Base-by-base conservation (phyloP, 306 rosid species). In the Lathyrus aphaca region DNA sequence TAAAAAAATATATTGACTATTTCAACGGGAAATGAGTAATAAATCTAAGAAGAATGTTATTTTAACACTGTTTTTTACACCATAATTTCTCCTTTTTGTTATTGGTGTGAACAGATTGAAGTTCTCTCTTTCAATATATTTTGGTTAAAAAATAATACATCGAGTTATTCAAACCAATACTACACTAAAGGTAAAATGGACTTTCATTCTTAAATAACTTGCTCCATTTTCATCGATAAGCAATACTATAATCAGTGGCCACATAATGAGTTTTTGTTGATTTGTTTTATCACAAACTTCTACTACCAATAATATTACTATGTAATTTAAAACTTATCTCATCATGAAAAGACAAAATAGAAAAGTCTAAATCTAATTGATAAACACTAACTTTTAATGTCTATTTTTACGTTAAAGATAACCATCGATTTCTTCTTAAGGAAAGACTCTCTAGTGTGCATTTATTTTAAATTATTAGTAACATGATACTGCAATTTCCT, bases 361-460 rank as follows among this genome's bases (percentile, higher is more conserved):
- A n/a, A n/a, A 79, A 15, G 75, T 29, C 66, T 60, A 42, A 5
- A 45, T 61, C 25, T 19, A 73, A 30, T 73, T 42, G 30, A 67
- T 73, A 65, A 72, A 32, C 21, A 17, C 9, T 67, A 62, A 73
- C 16, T 0, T 72, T 40, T 29, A 29, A 3, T 35, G 9, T 39
- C 30, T 8, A 10, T 15, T 10, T n/a, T 16, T 19, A 69, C 4
- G 13, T 30, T 49, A 25, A 27, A 60, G 45, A 73, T 40, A 9
- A 73, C 5, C 69, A 12, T 39, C 13, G 38, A 63, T 11, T 62
- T 39, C 14, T 25, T 14, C 29, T 14, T 9, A 13, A 37, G 18
- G 49, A 18, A 5, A 61, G 35, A 42, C 32, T 46, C 6, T 12
- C 30, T 29, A 6, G 37, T 9, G 50, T 4, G 8, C 8, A 1